Percentiles rank a stretch among this genome's conserved stretches.
phyloP scores from a whole-genome alignment of 306 rosid genomes.

The Quercus mongolica region DNA sequence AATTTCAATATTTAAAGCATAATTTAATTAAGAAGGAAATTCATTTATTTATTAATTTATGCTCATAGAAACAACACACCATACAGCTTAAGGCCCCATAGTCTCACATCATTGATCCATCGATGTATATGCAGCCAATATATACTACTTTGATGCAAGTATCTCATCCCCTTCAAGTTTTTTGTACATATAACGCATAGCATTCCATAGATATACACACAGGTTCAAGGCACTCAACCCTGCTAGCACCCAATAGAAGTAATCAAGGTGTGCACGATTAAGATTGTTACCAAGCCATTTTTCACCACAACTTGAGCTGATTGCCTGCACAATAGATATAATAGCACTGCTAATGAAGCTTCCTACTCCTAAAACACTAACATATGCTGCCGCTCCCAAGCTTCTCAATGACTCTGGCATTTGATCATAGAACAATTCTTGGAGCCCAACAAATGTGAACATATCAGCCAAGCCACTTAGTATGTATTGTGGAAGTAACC shows the following conservation, averaged over 20 bases:
- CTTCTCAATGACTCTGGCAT: conserved; percentile 42
- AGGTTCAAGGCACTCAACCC: conserved; percentile 27
- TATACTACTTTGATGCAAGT: too few relatives aligned
- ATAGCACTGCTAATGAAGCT: conserved; percentile 26
- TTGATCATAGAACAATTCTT: conserved; percentile 38
- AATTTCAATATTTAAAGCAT: too few relatives aligned
- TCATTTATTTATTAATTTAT: too few relatives aligned
- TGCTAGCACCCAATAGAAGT: conserved; percentile 40
- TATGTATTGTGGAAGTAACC: conserved; percentile 49
- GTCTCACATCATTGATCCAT: too few relatives aligned
- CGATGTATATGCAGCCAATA: too few relatives aligned
- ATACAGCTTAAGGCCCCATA: too few relatives aligned
- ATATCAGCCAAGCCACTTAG: conserved; percentile 15
- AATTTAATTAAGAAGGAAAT: too few relatives aligned
- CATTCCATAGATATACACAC: conserved; percentile 24
- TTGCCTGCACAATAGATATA: conserved; percentile 4
- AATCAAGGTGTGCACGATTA: conserved; percentile 38
- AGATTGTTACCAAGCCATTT: conserved; percentile 40
- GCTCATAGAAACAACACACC: too few relatives aligned
- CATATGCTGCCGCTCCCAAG: conserved; percentile 34
- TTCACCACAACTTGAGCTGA: not conserved
- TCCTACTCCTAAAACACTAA: conserved; percentile 31
- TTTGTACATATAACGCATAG: conserved; percentile 36
- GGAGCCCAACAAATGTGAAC: conserved; percentile 28
- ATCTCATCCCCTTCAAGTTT: conserved; percentile 11